These are phyloP conservation scores for Aureobasidium sp. DNA, from an alignment of 2,329 filamentous ascomycete species.

Conservation along the genomic window DNA sequence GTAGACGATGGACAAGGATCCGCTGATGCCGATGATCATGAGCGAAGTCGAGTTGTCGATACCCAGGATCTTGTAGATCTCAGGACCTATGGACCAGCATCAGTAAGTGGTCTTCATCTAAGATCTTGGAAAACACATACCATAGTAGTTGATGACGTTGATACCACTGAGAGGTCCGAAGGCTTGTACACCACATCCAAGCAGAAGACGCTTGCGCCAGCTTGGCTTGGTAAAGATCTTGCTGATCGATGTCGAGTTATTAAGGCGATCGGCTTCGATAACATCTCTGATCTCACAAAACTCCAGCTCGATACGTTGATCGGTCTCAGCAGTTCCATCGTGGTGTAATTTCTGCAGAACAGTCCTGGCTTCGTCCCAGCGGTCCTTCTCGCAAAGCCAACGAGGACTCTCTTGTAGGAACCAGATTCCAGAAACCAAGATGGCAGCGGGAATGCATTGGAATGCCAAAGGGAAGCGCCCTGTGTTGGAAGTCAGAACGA, in stretches of 20 bases:
- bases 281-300: constrained; percentile 53
- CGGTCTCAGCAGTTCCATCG: constrained; percentile 29
- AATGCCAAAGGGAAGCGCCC: constrained; percentile 29
- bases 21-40: constrained; percentile 18
- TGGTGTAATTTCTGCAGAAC: constrained; percentile 43
- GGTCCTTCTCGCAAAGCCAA: constrained; percentile 22
- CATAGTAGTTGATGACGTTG: constrained; percentile 17
- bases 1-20: constrained; percentile 17
- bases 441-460: constrained; percentile 30
- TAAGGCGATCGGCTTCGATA: constrained; percentile 50
- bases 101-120: background rate
- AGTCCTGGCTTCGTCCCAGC: constrained; percentile 16
- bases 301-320: constrained; percentile 42
- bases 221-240: constrained; percentile 50
- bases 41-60: constrained; percentile 15
- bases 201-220: constrained; percentile 37
- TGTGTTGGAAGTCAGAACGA: background rate
- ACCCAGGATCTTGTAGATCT: constrained; percentile 16
- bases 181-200: constrained; percentile 15
- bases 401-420: constrained; percentile 21
- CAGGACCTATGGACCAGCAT: constrained; percentile 13
- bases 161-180: constrained; percentile 15
- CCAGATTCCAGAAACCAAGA: constrained; percentile 27
- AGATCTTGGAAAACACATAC: background rate
- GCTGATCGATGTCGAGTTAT: constrained; percentile 45